Conservation (phyloP, 768 basidiomycete genomes). For the Austroboletus festivus region DNA sequence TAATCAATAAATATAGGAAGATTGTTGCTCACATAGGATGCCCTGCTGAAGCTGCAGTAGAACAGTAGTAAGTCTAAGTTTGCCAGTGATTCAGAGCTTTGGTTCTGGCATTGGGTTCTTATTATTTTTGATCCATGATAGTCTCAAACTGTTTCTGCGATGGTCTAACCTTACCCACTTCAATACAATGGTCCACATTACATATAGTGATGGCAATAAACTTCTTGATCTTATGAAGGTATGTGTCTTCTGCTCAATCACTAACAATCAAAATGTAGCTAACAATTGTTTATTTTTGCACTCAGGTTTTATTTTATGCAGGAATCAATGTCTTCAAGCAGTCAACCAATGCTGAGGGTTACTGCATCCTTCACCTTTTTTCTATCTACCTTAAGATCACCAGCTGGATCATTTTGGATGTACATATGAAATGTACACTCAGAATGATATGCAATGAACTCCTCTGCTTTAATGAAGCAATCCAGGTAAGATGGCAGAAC, state of each 20-base stretch:
- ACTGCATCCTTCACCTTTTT: background rate
- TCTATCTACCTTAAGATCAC: no score
- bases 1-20: conserved; percentile 26
- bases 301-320: background rate
- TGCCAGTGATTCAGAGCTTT: conserved; percentile 24
- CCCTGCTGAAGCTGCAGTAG: conserved; percentile 3
- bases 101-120: background rate
- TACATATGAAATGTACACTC: no score
- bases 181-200: conserved; percentile 15
- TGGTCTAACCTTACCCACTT: conserved; percentile 39
- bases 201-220: conserved; percentile 37
- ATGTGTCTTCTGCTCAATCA: no score
- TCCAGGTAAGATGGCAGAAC: no score
- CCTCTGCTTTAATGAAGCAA: no score
- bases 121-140: conserved; percentile 5
- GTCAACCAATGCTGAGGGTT: conserved; percentile 13
- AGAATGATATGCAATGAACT: no score
- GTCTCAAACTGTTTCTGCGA: conserved; percentile 26
- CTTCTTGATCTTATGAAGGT: conserved; percentile 30
- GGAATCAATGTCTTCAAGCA: background rate
- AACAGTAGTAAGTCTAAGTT: no score
- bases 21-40: conserved; percentile 15
- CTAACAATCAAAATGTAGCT: no score
- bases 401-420: no score
- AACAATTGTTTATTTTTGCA: no score